phyloP scores from a whole-genome alignment of 768 basidiomycete species.

The Pulveroboletus sp. region DNA sequence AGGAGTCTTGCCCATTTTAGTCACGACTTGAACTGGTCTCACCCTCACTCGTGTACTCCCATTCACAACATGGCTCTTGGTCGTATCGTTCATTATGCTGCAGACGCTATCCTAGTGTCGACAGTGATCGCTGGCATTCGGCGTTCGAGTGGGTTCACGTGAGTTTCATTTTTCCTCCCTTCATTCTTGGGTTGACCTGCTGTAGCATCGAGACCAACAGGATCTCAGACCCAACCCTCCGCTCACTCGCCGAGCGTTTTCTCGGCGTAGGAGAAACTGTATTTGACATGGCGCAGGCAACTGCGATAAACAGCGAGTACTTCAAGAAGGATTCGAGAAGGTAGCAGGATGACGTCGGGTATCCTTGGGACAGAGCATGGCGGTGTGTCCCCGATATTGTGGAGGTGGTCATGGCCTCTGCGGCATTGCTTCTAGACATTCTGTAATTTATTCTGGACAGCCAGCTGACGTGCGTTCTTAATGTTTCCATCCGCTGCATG shows the following conservation, averaged over 20 bases:
- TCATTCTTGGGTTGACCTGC: background rate
- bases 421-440: slow-evolving; percentile 19
- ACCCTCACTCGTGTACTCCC: background rate
- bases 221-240: slow-evolving; percentile 77
- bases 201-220: slow-evolving; percentile 60
- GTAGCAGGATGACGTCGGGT: slow-evolving; percentile 13
- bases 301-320: slow-evolving; percentile 83
- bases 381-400: slow-evolving; percentile 6
- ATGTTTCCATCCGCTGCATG: slow-evolving; percentile 8
- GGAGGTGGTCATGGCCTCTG: slow-evolving; percentile 7
- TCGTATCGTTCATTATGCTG: slow-evolving; percentile 74
- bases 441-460: slow-evolving; percentile 27
- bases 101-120: slow-evolving; percentile 83
- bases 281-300: slow-evolving; percentile 81
- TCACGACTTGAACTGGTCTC: background rate
- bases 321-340: slow-evolving; percentile 60
- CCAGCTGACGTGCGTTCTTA: slow-evolving; percentile 25
- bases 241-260: slow-evolving; percentile 76
- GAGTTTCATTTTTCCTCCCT: slow-evolving; percentile 37
- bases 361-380: background rate
- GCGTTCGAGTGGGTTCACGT: slow-evolving; percentile 89
- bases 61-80: slow-evolving; percentile 53
- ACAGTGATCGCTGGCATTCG: slow-evolving; percentile 90
- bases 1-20: slow-evolving; percentile 20
- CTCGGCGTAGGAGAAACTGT: slow-evolving; percentile 85